Evolutionary conservation across 139 green algal species (phyloP), one percentile per base, ranked within the genome.

Genomic region (Coelastrella sp.): DNA sequence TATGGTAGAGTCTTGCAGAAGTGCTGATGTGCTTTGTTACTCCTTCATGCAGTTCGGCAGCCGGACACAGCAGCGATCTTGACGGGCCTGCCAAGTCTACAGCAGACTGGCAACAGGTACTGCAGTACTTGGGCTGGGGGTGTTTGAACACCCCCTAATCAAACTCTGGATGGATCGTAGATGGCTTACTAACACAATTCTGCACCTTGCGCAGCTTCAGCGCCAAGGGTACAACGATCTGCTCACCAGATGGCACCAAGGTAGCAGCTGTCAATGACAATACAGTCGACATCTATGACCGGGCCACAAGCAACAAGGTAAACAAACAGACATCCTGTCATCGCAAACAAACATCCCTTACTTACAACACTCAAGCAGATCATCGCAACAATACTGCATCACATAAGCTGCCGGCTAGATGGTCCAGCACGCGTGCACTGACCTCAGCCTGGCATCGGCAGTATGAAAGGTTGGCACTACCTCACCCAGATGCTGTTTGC

Each of bases 161-260:
- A n/a, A n/a, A n/a, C n/a, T n/a, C n/a, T n/a, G n/a, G n/a, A n/a
- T n/a, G n/a, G n/a, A n/a, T n/a, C n/a, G n/a, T n/a, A n/a, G n/a
- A n/a, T n/a, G n/a, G 23, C 40, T 23, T 19, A 57, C 41, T 64
- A 21, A 3, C 59, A 50, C 1, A 23, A 57, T 4, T 74, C 3
- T 32, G 34, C 34, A 38, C 27, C 38, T 35, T n/a, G 5, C 41
- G 23, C 37, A 40, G 59, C 43, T 7, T 62, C 8, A 7, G 66
- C 25, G 80, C 85, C 15, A 79, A 64, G 41, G 71, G 74, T 38
- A 30, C 38, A 27, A 59, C 88, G 25, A 53, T 85, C 40, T 87
- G 82, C 78, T 88, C 72, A 2, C 53, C 88, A 1, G 88, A 93
- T 41, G 87, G 82, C 19, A 67, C 38, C 5, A 81, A 75, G 45